Base-by-base conservation (phyloP, 768 basidiomycete species). In the Hygrocybe punicea region DNA sequence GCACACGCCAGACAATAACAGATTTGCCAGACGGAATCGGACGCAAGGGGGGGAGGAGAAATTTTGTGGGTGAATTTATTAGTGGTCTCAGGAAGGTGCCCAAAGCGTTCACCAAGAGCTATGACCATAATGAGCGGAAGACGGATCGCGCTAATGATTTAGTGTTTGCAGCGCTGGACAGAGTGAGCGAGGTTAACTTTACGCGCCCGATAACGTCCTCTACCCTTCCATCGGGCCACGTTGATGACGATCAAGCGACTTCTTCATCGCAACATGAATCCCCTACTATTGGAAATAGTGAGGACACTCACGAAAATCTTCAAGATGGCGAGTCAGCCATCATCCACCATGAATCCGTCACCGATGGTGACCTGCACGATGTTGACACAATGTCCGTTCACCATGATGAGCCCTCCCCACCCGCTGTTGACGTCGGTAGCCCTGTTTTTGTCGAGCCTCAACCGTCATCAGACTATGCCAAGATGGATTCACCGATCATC, bases 401-500 rank as follows among this genome's bases (percentile, higher is more conserved):
- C n/a, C n/a, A n/a, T 29, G 29, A 8, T 8, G 29, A 29, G 29
- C 29, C 21, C 23, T 17, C 58, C 42, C 58, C 36, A n/a, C 40
- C 55, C 46, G 48, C 56, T 37, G 64, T 62, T 36, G 64, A 69
- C 23, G 62, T 62, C 10, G 59, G 50, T 9, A 75, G 72, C n/a
- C 78, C 78, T 0, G 58, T 76, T 29, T 67, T 74, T 37, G 73
- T 73, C 5, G 73, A 78, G 39, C 78, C 76, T 4, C 71, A 69
- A 16, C 76, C 70, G 11, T 76, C 73, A 3, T 68, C 78, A 0
- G 79, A 81, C 58, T 81, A 81, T 60, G 77, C 73, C 24, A 79
- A 79, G 59, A 80, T 82, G 79, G 71, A 73, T 6, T 70, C 75
- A 2, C 72, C 73, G 2, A 68, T 76, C n/a, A 75, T 76, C 6